Evolutionary conservation across 2,329 filamentous ascomycete genomes (phyloP).

Genomic region (Phoma sp.): DNA sequence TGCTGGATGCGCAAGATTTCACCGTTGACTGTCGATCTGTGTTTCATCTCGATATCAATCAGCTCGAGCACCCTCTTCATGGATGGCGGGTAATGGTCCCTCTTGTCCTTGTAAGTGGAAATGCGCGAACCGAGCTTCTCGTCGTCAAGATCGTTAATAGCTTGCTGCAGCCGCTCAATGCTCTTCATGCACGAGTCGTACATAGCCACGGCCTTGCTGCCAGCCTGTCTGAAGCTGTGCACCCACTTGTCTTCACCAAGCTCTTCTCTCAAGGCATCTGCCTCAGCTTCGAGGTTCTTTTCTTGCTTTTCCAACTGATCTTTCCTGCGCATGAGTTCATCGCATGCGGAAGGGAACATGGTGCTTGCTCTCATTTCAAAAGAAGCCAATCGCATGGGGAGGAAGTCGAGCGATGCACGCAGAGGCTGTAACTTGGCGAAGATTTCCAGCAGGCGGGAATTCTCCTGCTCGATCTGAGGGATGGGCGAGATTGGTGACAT

Average conservation of each 20-base stretch:
- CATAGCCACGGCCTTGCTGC: slow-evolving; percentile 93
- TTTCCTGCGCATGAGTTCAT: slow-evolving; percentile 81
- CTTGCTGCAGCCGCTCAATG: slow-evolving; percentile 80
- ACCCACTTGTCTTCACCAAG: slow-evolving; percentile 96
- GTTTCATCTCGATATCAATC: slow-evolving; percentile 93
- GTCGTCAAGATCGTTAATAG: slow-evolving; percentile 76
- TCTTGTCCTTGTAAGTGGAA: slow-evolving; percentile 94
- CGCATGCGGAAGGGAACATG: slow-evolving; percentile 88
- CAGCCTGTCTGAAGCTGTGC: slow-evolving; percentile 91
- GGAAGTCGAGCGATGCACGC: slow-evolving; percentile 89
- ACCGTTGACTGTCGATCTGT: slow-evolving; percentile 94
- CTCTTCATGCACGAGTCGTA: slow-evolving; percentile 93
- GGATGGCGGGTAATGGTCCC: slow-evolving; percentile 89
- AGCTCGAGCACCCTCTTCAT: slow-evolving; percentile 91
- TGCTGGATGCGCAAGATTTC: slow-evolving; percentile 87
- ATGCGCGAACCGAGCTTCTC: slow-evolving; percentile 70
- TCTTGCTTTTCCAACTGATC: slow-evolving; percentile 82
- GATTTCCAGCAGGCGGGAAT: slow-evolving; percentile 84
- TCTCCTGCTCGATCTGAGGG: slow-evolving; percentile 71
- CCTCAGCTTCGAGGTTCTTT: slow-evolving; percentile 87
- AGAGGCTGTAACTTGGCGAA: slow-evolving; percentile 96
- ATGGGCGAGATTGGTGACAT: slow-evolving; percentile 67
- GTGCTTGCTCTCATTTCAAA: slow-evolving; percentile 80
- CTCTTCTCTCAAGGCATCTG: slow-evolving; percentile 86
- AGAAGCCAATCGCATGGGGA: slow-evolving; percentile 90